Percentiles rank a stretch among this genome's conserved stretches.
These are phyloP conservation scores for Coemansia sp. DNA, from an alignment of 192 early-diverging fungal species.

Conservation along the genomic window DNA sequence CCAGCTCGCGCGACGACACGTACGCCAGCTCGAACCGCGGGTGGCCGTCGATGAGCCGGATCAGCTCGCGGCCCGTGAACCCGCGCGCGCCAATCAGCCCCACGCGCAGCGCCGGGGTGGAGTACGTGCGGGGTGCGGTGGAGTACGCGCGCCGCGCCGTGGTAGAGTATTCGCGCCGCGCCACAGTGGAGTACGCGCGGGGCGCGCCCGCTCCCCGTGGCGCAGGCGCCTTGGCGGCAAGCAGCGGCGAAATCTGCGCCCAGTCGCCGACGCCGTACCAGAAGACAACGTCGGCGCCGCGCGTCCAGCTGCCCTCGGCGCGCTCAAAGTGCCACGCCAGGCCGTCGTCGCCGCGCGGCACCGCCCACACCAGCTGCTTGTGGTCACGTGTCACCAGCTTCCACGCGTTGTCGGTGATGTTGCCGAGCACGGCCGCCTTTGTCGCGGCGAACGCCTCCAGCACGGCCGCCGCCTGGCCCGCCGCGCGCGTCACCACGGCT, in stretches of 20 bases:
- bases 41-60: conserved; percentile 84
- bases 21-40: conserved; percentile 81
- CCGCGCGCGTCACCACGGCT: conserved; percentile 69
- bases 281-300: conserved; percentile 76
- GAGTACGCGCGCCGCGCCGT: conserved; percentile 55
- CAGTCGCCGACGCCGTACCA: conserved; percentile 91
- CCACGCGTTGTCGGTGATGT: conserved; percentile 97
- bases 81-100: conserved; percentile 98
- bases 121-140: conserved; percentile 16
- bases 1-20: conserved; percentile 92
- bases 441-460: conserved; percentile 91
- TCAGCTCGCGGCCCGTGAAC: conserved; percentile 94
- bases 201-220: too few species aligned
- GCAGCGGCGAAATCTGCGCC: conserved; percentile 68
- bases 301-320: conserved; percentile 77
- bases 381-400: conserved; percentile 82
- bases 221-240: conserved; percentile 39
- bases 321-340: conserved; percentile 97
- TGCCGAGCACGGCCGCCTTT: conserved; percentile 85
- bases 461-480: conserved; percentile 57
- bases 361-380: conserved; percentile 77
- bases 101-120: conserved; percentile 50
- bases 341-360: conserved; percentile 71
- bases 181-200: too few species aligned
- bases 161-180: too few species aligned